phyloP scores from a whole-genome alignment of 2,329 filamentous ascomycete genomes.

The Ascosphaera apis region DNA sequence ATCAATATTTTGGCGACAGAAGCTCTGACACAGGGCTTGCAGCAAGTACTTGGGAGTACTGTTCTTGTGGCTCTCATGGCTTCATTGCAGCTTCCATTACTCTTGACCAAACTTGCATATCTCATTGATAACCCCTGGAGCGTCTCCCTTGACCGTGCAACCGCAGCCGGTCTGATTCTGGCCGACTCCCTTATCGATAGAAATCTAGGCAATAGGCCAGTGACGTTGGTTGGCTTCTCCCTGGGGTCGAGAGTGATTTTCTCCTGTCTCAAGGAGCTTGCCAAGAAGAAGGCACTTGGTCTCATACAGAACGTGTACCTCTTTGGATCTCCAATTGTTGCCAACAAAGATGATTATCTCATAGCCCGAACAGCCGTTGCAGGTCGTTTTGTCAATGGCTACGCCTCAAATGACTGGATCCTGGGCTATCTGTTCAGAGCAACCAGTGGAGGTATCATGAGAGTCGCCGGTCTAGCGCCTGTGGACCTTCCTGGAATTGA shows the following conservation, averaged over 20 bases:
- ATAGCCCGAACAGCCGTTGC: slow-evolving; percentile 61
- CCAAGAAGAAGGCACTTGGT: slow-evolving; percentile 60
- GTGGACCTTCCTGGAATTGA: slow-evolving; percentile 67
- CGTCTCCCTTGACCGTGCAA: slow-evolving; percentile 81
- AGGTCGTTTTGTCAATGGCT: slow-evolving; percentile 88
- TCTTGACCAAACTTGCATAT: slow-evolving; percentile 82
- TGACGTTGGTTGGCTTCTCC: slow-evolving; percentile 88
- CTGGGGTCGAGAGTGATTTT: slow-evolving; percentile 83
- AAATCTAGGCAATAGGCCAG: slow-evolving; percentile 71
- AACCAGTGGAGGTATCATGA: slow-evolving; percentile 75
- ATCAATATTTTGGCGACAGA: slow-evolving; percentile 97
- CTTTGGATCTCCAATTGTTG: slow-evolving; percentile 79
- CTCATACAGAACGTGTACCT: slow-evolving; percentile 87
- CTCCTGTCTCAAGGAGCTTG: slow-evolving; percentile 68
- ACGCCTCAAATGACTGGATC: slow-evolving; percentile 92
- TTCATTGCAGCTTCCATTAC: slow-evolving; percentile 72
- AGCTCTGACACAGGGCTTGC: slow-evolving; percentile 86
- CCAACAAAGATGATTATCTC: slow-evolving; percentile 73
- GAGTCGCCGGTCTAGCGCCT: slow-evolving; percentile 59
- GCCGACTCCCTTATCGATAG: slow-evolving; percentile 84
- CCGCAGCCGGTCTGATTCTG: slow-evolving; percentile 69
- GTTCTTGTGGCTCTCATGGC: slow-evolving; percentile 79
- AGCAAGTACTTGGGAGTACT: slow-evolving; percentile 82
- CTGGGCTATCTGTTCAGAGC: slow-evolving; percentile 85
- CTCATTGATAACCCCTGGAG: slow-evolving; percentile 97